A percentile compares a stretch with the other conserved stretches of the same genome.
These are phyloP conservation scores for Luffa acutangula DNA, from an alignment of 306 rosid species.

Conservation along the genomic window DNA sequence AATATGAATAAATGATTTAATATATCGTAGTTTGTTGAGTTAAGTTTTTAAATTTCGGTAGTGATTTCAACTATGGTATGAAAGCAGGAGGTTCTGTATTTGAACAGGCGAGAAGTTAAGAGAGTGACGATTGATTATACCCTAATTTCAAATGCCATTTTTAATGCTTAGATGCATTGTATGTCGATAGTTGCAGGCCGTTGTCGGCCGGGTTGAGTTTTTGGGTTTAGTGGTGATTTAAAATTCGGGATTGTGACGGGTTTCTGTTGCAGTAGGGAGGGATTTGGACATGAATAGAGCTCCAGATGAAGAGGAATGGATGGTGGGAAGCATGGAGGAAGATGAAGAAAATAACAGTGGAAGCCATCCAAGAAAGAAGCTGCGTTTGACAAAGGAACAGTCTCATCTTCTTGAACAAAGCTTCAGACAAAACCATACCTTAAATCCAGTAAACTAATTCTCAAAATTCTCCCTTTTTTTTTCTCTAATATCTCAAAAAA, in stretches of 20 bases:
- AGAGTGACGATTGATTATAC: background rate
- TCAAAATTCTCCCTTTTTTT: background rate
- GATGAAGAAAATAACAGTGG: conserved; percentile 61
- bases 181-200: no score
- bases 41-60: no score
- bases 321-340: conserved; percentile 42
- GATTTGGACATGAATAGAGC: conserved; percentile 73
- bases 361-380: conserved; percentile 74
- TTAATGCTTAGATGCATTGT: no score
- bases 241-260: no score
- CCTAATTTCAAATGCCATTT: no score
- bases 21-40: background rate
- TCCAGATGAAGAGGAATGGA: conserved; percentile 54
- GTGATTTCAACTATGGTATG: no score
- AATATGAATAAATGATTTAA: background rate
- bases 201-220: background rate
- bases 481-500: background rate
- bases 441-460: conserved; percentile 50
- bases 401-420: conserved; percentile 86
- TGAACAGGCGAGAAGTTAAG: background rate
- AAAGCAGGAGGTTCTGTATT: background rate
- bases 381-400: conserved; percentile 86
- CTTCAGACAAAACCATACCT: conserved; percentile 68
- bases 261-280: conserved; percentile 37
- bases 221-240: background rate